These are phyloP conservation scores for Phoma herbarum DNA, from an alignment of 2,329 filamentous ascomycete genomes.

Conservation along the genomic window DNA sequence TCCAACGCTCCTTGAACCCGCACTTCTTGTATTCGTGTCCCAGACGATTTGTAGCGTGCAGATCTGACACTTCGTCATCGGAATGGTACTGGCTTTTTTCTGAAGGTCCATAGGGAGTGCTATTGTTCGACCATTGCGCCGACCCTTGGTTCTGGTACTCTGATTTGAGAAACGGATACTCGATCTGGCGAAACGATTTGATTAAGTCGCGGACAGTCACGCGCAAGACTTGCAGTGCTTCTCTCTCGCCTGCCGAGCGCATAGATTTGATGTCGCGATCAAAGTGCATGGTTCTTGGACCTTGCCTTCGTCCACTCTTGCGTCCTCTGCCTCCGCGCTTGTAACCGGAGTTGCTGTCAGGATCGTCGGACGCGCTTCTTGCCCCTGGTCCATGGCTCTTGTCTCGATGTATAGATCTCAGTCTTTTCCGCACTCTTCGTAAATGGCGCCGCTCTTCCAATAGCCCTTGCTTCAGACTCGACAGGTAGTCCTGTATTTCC, in stretches of 20 bases:
- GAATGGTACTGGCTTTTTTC: slow-evolving; percentile 22
- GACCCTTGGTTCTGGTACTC: slow-evolving; percentile 35
- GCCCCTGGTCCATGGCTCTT: slow-evolving; percentile 22
- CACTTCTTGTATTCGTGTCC: slow-evolving; percentile 46
- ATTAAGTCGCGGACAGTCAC: slow-evolving; percentile 49
- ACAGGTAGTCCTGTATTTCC: slow-evolving; percentile 53
- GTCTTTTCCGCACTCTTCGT: slow-evolving; percentile 34
- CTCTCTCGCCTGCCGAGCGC: slow-evolving; percentile 42
- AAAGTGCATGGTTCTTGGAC: slow-evolving; percentile 24
- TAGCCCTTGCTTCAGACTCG: slow-evolving; percentile 53
- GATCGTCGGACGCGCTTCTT: slow-evolving; percentile 19
- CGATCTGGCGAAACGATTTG: slow-evolving; percentile 48
- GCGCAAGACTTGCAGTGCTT: slow-evolving; percentile 49
- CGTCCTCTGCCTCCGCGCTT: slow-evolving; percentile 13
- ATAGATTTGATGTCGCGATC: slow-evolving; percentile 34
- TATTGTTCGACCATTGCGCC: slow-evolving; percentile 25
- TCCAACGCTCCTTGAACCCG: slow-evolving; percentile 45
- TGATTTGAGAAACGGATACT: slow-evolving; percentile 51
- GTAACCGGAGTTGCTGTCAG: slow-evolving; percentile 20
- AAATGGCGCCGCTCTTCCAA: slow-evolving; percentile 53
- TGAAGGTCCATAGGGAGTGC: slow-evolving; percentile 5
- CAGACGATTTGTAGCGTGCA: slow-evolving; percentile 37
- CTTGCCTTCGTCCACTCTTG: slow-evolving; percentile 14
- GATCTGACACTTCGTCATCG: slow-evolving; percentile 35
- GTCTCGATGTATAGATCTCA: slow-evolving; percentile 24